These are phyloP conservation scores for Phytophthora brassicae DNA, from an alignment of 352 stramenopile genomes.

Conservation along the genomic window DNA sequence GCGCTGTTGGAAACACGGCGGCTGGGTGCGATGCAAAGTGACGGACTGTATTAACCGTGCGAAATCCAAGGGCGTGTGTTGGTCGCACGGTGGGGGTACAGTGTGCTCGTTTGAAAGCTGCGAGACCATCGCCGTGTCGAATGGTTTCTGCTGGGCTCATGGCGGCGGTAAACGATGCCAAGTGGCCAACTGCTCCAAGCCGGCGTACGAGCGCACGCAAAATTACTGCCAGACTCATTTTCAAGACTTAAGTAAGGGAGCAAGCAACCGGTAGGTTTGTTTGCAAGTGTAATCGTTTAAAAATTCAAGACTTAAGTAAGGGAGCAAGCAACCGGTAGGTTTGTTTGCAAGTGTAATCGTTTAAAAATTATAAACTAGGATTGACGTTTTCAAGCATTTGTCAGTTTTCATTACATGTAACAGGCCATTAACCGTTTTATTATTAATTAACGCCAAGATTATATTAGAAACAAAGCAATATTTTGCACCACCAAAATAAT, in stretches of 20 bases:
- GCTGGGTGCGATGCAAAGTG: slow-evolving; percentile 58
- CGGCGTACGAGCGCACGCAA: slow-evolving; percentile 41
- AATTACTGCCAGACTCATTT: slow-evolving; percentile 38
- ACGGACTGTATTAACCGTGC: slow-evolving; percentile 58
- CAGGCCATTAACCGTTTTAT: no score
- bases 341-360: neutral
- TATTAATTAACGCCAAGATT: no score
- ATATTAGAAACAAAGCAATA: no score
- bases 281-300: slow-evolving; percentile 1
- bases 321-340: slow-evolving; percentile 7
- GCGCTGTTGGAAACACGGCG: slow-evolving; percentile 58
- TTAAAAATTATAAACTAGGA: slow-evolving; percentile 18
- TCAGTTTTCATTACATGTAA: no score
- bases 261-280: slow-evolving; percentile 6
- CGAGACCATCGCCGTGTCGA: slow-evolving; percentile 56
- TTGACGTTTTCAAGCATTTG: slow-evolving; percentile 1
- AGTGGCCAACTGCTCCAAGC: slow-evolving; percentile 35
- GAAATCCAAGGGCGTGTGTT: slow-evolving; percentile 63
- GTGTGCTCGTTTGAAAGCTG: slow-evolving; percentile 45
- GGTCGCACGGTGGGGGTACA: slow-evolving; percentile 55
- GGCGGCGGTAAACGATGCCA: slow-evolving; percentile 41
- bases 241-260: slow-evolving; percentile 14
- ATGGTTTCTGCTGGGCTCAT: slow-evolving; percentile 42
- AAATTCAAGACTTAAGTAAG: slow-evolving; percentile 16
- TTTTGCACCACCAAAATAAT: no score